phyloP scores from a whole-genome alignment of 176 grass and related monocot species.

The barley (Hordeum vulgare) region MorexV3_pseudomolecules_assembly NC_058522.1:177066065-177066564 shows the following conservation, averaged over 20 bases:
- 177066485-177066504: not conserved
- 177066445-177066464: constrained; percentile 79
- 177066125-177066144: constrained; percentile 96
- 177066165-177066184: no score
- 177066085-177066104: constrained; percentile 99
- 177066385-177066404: constrained; percentile 89
- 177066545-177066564: no score
- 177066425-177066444: constrained; percentile 83
- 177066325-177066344: constrained; percentile 98
- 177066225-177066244: no score
- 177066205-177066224: no score
- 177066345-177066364: constrained; percentile 99
- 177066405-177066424: constrained; percentile 97
- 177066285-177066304: no score
- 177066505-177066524: not conserved
- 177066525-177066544: no score
- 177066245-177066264: no score
- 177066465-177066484: constrained; percentile 15
- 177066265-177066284: no score
- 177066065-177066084: constrained; percentile 99
- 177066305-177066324: constrained; percentile 94
- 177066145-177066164: constrained; percentile 37
- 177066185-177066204: no score
- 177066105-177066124: constrained; percentile 99
- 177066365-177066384: constrained; percentile 94